Base-by-base conservation (phyloP, 164 flowering plant species). In the Stephania japonica region DNA sequence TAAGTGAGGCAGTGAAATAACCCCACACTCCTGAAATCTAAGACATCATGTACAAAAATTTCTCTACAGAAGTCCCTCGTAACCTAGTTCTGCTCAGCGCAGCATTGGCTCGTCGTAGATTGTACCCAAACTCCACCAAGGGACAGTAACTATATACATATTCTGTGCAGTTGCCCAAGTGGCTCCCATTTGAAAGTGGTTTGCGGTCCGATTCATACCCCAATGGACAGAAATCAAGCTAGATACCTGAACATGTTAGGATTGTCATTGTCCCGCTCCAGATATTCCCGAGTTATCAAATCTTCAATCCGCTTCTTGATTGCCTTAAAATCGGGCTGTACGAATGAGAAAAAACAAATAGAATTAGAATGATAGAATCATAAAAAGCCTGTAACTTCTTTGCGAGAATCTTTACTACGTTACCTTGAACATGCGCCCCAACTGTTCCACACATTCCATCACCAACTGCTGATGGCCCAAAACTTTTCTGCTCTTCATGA, bases 401-500 rank as follows among this genome's bases (percentile, higher is more conserved):
- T 32, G 38, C 38, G 4, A 13, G 62, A 56, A 56, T 56, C 6
- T 56, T n/a, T 9, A 19, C 24, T 47, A 26, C 13, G 71, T 32
- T 70, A 91, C 96, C 96, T 91, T 91, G 83, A 91, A 91, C 97
- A 91, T 91, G 72, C 89, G 92, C 41, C 91, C 88, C 80, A 93
- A 78, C 83, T 93, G 98, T 83, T 93, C 96, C 13, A 91, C 94
- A 79, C 97, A 93, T 75, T 93, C 98, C 88, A 83, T 78, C 75
- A 93, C 94, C 75, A 93, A 77, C 80, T 94, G 94, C 67, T 90
- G 94, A 73, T 94, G 88, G 13, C 90, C 90, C 83, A 94, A 83
- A 56, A 93, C 94, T 80, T 93, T 93, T 9, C 98, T 85, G 71
- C 96, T 90, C 85, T 93, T 93, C 98, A 92, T 92, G 68, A 93